Evolutionary conservation across 805 yeast genomes (phyloP), one percentile per base, ranked within the genome.

Genomic region (Blastobotrys mokoenaii): DNA sequence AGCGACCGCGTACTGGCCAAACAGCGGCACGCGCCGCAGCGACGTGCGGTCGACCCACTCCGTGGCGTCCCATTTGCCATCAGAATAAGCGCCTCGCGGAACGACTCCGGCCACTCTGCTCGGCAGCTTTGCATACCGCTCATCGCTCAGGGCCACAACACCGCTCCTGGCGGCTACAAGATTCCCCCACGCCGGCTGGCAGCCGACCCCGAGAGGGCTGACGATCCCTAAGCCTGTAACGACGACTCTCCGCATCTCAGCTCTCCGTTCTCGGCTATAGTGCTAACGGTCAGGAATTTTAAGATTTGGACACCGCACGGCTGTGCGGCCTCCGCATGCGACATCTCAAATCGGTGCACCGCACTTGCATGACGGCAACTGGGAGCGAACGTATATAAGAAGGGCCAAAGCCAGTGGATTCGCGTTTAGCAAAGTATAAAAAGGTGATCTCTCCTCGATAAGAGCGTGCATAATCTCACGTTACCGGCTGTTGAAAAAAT

Each of bases 141-240:
- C 66, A 5, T 71, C 67, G 18, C 71, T 69, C 32, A 70, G 69
- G 22, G 64, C 61, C 37, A 68, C 63, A 46, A 68, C 59, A 2
- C 70, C 73, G n/a, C 62, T 55, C 37, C 56, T 42, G 2, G 63
- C 62, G 7, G 55, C 51, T 1, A 68, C 37, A 15, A 68, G 54
- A n/a, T 52, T 51, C n/a, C 41, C 41, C 71, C 71, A 68, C 2
- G 62, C 58, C 12, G 49, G 48, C 18, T 51, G 46, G 12, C 56
- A 59, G 6, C 65, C 89, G 4, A 79, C 78, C 0, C 97, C 97
- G 2, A 93, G 65, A 0, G 98, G 98, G 0, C 93, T 77, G 1
- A 89, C 76, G 22, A 84, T 65, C 0, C 97, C 97, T 6, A 93
- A 60, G 0, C 98, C 98, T 0, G 98, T 93, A 1, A 90, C 82